A percentile compares a stretch with the other conserved stretches of the same genome.
Conservation (phyloP, 768 basidiomycete genomes). For the Porpolomopsis calyptriformis region DNA sequence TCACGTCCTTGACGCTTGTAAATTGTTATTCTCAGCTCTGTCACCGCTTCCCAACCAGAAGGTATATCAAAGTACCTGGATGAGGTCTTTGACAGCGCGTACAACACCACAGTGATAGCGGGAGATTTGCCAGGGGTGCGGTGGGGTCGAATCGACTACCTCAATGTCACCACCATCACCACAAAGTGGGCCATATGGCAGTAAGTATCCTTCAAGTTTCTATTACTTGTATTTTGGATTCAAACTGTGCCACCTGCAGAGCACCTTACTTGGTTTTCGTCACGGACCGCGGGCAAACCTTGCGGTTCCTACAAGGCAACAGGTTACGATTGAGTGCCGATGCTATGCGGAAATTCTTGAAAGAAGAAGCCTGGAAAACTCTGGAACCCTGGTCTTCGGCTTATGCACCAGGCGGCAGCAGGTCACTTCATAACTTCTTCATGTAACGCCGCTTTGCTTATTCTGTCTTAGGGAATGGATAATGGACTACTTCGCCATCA, state of each 20-base stretch:
- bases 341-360: constrained; percentile 54
- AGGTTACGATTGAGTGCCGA: constrained; percentile 51
- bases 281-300: constrained; percentile 58
- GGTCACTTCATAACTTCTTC: constrained; percentile 28
- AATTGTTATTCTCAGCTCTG: constrained; percentile 32
- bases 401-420: constrained; percentile 68
- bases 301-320: constrained; percentile 71
- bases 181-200: constrained; percentile 82
- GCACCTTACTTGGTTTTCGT: constrained; percentile 67
- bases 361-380: constrained; percentile 48
- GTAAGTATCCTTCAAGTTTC: constrained; percentile 33
- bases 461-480: constrained; percentile 47
- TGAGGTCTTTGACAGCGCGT: constrained; percentile 63
- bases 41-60: constrained; percentile 47
- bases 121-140: constrained; percentile 61
- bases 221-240: neutral
- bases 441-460: neutral
- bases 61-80: constrained; percentile 64
- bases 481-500: constrained; percentile 46
- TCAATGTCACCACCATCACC: constrained; percentile 72
- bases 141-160: constrained; percentile 82
- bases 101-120: constrained; percentile 47
- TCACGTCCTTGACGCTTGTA: constrained; percentile 4
- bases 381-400: constrained; percentile 58
- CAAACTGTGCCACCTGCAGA: constrained; percentile 26